Evolutionary conservation across 352 stramenopile species (phyloP).

Genomic region (Globisporangium echinulatum): DNA sequence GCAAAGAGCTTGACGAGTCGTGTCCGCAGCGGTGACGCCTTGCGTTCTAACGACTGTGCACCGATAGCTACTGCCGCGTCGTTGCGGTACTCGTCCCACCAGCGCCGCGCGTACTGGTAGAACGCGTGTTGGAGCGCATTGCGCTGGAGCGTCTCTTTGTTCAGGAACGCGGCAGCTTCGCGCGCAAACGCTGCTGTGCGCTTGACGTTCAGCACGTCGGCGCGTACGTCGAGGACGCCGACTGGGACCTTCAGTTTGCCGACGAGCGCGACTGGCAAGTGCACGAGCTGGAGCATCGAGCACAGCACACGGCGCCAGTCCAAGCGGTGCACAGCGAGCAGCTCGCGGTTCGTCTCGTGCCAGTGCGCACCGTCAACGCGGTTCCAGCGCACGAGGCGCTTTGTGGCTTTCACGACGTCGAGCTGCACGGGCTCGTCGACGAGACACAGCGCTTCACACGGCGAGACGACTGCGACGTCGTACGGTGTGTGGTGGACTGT

Average conservation of each 20-base stretch:
- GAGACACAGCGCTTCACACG: constrained; percentile 64
- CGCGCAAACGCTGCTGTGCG: constrained; percentile 33
- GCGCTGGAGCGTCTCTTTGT: constrained; percentile 42
- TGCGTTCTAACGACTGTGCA: background rate
- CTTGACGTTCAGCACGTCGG: constrained; percentile 57
- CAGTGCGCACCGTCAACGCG: constrained; percentile 16
- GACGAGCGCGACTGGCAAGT: constrained; percentile 56
- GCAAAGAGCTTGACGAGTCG: constrained; percentile 80
- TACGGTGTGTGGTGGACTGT: constrained; percentile 18
- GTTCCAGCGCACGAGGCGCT: constrained; percentile 32
- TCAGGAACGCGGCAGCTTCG: constrained; percentile 39
- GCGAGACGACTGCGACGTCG: constrained; percentile 49
- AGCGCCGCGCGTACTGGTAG: constrained; percentile 79
- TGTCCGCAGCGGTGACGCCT: constrained; percentile 11
- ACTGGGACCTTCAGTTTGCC: constrained; percentile 68
- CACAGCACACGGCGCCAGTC: constrained; percentile 79
- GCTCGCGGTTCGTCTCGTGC: constrained; percentile 42
- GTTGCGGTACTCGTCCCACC: constrained; percentile 74
- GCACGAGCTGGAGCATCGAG: constrained; percentile 58
- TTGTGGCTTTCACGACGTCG: constrained; percentile 53
- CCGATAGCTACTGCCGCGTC: constrained; percentile 12
- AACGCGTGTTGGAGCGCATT: constrained; percentile 60
- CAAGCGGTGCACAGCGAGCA: constrained; percentile 58
- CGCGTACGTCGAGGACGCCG: constrained; percentile 57
- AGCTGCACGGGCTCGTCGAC: constrained; percentile 59